Percentiles rank a stretch among this genome's conserved stretches.
phyloP scores from a whole-genome alignment of 768 basidiomycete genomes.

The Exsudoporus frostii region DNA sequence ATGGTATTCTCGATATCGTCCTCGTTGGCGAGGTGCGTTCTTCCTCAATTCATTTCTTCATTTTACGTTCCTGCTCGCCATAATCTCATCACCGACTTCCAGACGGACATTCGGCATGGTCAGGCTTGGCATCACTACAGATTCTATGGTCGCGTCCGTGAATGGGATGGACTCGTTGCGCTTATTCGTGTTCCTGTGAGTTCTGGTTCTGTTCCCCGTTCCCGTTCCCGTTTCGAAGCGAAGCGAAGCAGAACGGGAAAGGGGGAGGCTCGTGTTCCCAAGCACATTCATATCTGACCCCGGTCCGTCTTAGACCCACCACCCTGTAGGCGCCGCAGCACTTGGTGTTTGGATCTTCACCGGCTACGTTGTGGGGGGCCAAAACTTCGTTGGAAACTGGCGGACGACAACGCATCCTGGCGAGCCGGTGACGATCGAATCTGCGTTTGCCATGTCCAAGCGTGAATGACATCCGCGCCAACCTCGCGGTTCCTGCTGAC shows the following conservation, averaged over 20 bases:
- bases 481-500: not conserved
- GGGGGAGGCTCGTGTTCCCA: not conserved
- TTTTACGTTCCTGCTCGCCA: not conserved
- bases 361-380: slow-evolving; percentile 64
- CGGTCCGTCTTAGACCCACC: slow-evolving; percentile 3
- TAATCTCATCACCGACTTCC: not conserved
- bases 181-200: slow-evolving; percentile 42
- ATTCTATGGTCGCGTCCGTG: slow-evolving; percentile 52
- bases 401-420: slow-evolving; percentile 37
- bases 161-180: slow-evolving; percentile 59
- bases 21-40: slow-evolving; percentile 54
- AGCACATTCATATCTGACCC: slow-evolving; percentile 2
- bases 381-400: slow-evolving; percentile 74
- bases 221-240: not conserved
- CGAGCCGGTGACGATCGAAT: slow-evolving; percentile 51
- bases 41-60: not conserved
- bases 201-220: slow-evolving; percentile 1
- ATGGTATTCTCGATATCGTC: slow-evolving; percentile 58
- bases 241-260: not conserved
- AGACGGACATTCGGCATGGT: slow-evolving; percentile 50
- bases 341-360: slow-evolving; percentile 50
- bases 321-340: not conserved
- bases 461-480: slow-evolving; percentile 26
- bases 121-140: slow-evolving; percentile 47
- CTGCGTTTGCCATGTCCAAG: slow-evolving; percentile 60